These are phyloP conservation scores for Flueggea neowawraea DNA, from an alignment of 441 rosid species.

Conservation along the genomic window DNA sequence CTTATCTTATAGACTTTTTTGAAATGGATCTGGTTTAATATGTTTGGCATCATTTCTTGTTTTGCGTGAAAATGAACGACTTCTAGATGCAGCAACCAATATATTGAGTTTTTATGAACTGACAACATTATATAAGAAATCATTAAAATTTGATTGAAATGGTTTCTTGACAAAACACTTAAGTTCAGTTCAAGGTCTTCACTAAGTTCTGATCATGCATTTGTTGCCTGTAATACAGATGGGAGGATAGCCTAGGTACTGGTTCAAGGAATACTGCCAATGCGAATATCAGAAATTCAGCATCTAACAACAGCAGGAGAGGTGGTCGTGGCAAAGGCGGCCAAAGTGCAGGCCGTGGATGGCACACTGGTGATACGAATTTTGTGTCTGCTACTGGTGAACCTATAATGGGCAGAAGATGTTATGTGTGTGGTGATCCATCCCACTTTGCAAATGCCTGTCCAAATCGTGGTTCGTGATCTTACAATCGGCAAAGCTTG, in stretches of 20 bases:
- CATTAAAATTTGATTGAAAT: too few species aligned
- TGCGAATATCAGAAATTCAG: slow-evolving; percentile 24
- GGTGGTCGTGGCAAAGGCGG: slow-evolving; percentile 48
- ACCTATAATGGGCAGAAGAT: slow-evolving; percentile 63
- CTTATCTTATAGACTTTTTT: not conserved
- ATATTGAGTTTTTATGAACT: too few species aligned
- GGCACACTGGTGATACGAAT: slow-evolving; percentile 29
- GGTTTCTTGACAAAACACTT: too few species aligned
- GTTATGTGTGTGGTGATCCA: slow-evolving; percentile 93
- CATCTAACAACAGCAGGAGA: slow-evolving; percentile 39
- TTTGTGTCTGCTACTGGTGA: slow-evolving; percentile 92
- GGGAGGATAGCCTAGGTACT: slow-evolving; percentile 72
- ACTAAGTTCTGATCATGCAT: too few species aligned
- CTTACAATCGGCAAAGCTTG: too few species aligned
- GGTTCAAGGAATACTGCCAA: slow-evolving; percentile 36
- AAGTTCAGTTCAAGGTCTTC: too few species aligned
- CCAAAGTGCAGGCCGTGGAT: slow-evolving; percentile 3
- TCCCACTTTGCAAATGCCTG: slow-evolving; percentile 90
- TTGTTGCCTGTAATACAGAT: slow-evolving; percentile 40
- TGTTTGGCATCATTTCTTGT: too few species aligned
- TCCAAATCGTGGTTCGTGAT: slow-evolving; percentile 66
- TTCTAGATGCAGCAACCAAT: too few species aligned
- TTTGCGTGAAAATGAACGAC: too few species aligned
- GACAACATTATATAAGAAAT: too few species aligned
- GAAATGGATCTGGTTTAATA: not conserved